These are phyloP conservation scores for Rubroshorea leprosula DNA, from an alignment of 345 rosid species.

Conservation along the genomic window DNA sequence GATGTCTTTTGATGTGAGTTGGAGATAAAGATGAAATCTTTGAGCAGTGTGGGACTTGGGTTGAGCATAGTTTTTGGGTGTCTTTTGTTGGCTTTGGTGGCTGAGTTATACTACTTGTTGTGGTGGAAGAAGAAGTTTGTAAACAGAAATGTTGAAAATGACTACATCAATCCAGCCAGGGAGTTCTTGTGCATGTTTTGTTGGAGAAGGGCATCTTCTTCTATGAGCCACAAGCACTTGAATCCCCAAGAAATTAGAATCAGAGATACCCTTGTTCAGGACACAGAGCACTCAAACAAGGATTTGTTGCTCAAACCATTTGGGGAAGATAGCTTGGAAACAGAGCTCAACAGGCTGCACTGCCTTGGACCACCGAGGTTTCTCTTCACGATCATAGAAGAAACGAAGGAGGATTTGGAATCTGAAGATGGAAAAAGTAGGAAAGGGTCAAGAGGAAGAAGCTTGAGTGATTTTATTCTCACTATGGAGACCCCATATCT, in stretches of 20 bases:
- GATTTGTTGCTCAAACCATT: slow-evolving; percentile 40
- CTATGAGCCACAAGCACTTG: slow-evolving; percentile 28
- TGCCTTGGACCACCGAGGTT: slow-evolving; percentile 61
- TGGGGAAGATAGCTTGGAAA: slow-evolving; percentile 35
- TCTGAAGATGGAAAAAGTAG: slow-evolving; percentile 63
- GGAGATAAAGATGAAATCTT: slow-evolving; percentile 61
- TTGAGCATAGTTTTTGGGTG: slow-evolving; percentile 85
- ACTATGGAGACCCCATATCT: slow-evolving; percentile 78
- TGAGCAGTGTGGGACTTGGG: slow-evolving; percentile 91
- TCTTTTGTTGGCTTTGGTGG: slow-evolving; percentile 70
- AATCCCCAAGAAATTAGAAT: slow-evolving; percentile 36
- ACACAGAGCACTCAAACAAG: slow-evolving; percentile 31
- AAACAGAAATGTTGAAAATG: slow-evolving; percentile 43
- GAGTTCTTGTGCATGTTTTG: slow-evolving; percentile 79
- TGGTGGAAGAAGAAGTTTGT: slow-evolving; percentile 80
- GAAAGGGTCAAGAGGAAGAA: slow-evolving; percentile 42
- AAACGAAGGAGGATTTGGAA: slow-evolving; percentile 86
- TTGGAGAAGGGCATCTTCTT: slow-evolving; percentile 45
- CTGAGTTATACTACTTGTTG: slow-evolving; percentile 80
- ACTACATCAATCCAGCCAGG: slow-evolving; percentile 59
- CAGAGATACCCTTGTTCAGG: slow-evolving; percentile 29
- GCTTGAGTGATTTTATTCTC: slow-evolving; percentile 66
- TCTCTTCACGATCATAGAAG: slow-evolving; percentile 81
- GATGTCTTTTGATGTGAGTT: slow-evolving; percentile 9
- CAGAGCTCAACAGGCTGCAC: slow-evolving; percentile 49